Percentiles rank a stretch among this genome's conserved stretches.
Conservation (phyloP, 2,329 filamentous ascomycete species). For the Ophiosphaerella korrae region DNA sequence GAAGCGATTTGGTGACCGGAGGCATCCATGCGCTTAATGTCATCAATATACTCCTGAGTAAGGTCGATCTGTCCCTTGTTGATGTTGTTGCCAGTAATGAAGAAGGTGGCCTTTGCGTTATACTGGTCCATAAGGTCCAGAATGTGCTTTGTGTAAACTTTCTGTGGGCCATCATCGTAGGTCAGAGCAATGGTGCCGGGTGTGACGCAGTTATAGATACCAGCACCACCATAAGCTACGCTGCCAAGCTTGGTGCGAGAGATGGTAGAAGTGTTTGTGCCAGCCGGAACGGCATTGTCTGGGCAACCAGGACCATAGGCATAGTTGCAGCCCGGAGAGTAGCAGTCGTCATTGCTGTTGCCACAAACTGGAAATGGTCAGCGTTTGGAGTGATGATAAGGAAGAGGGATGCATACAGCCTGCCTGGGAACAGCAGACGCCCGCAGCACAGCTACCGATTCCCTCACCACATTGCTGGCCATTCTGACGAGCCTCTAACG, state of each 20-base stretch:
- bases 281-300: conserved; percentile 60
- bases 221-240: conserved; percentile 61
- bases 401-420: conserved; percentile 30
- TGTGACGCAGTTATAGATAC: conserved; percentile 60
- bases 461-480: conserved; percentile 40
- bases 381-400: not conserved
- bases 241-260: conserved; percentile 59
- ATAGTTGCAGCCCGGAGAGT: conserved; percentile 66
- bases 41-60: conserved; percentile 51
- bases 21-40: conserved; percentile 61
- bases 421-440: conserved; percentile 42
- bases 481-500: conserved; percentile 34
- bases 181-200: conserved; percentile 68
- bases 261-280: conserved; percentile 60
- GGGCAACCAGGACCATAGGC: conserved; percentile 66
- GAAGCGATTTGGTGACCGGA: conserved; percentile 66
- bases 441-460: conserved; percentile 37
- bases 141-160: conserved; percentile 64
- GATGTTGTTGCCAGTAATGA: conserved; percentile 64
- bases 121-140: conserved; percentile 66
- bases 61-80: conserved; percentile 63
- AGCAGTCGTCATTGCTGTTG: conserved; percentile 61
- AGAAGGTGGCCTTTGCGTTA: conserved; percentile 70
- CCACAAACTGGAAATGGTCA: conserved; percentile 54
- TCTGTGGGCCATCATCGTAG: conserved; percentile 68